Evolutionary conservation across 345 rosid species (phyloP).

Genomic region (Syzygium oleosum): DNA sequence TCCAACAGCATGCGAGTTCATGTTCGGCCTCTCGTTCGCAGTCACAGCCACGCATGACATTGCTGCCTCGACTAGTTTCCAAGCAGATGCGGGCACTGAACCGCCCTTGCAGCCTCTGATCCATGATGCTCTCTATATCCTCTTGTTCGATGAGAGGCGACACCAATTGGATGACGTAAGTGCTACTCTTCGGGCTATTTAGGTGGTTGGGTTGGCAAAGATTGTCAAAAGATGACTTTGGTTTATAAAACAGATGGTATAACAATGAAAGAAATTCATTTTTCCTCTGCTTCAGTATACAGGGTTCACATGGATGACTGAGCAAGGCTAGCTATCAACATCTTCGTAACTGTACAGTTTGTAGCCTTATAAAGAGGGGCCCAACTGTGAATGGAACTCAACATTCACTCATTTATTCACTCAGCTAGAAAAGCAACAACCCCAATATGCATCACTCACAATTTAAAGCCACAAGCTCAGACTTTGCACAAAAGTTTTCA

Average conservation of each 20-base stretch:
- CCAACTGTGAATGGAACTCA: background rate
- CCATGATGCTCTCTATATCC: constrained; percentile 14
- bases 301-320: no score
- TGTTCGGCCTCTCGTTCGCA: constrained; percentile 13
- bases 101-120: constrained; percentile 9
- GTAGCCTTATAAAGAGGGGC: no score
- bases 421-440: background rate
- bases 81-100: constrained; percentile 5
- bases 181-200: background rate
- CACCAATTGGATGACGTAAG: no score
- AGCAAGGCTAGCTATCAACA: no score
- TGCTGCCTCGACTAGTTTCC: constrained; percentile 19
- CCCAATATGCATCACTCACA: background rate
- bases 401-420: background rate
- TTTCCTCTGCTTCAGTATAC: background rate
- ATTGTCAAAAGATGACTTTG: background rate
- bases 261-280: background rate
- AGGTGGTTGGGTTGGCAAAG: background rate
- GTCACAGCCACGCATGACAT: constrained; percentile 1
- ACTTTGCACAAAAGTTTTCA: background rate
- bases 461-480: background rate
- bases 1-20: constrained; percentile 2
- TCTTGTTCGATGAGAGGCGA: background rate
- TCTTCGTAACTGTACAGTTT: no score
- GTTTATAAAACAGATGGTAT: background rate